Percentiles rank a stretch among this genome's conserved stretches.
Conservation (phyloP, 2,329 filamentous ascomycete genomes). For the Colletotrichum navitas region DNA sequence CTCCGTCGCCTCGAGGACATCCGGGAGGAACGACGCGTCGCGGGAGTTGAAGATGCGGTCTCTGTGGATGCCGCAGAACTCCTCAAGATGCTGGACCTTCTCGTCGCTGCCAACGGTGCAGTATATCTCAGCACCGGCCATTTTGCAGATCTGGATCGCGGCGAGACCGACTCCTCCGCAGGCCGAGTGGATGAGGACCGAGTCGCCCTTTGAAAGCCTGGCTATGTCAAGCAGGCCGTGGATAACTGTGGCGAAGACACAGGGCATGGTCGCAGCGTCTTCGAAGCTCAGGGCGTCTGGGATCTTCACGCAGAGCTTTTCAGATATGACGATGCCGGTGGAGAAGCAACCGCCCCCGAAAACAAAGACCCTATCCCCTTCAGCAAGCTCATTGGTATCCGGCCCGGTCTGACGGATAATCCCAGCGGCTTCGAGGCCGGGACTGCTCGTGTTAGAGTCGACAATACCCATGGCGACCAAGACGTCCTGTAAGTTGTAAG, state of each 20-base stretch:
- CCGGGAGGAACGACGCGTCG: constrained; percentile 48
- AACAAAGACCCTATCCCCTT: constrained; percentile 44
- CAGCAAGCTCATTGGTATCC: constrained; percentile 45
- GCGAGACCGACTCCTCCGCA: constrained; percentile 48
- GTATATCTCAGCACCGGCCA: constrained; percentile 52
- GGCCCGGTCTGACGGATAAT: constrained; percentile 49
- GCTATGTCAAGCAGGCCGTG: constrained; percentile 49
- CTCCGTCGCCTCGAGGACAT: constrained; percentile 44
- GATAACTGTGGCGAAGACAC: constrained; percentile 52
- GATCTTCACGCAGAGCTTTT: constrained; percentile 48
- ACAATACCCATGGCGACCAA: constrained; percentile 46
- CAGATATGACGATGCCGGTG: constrained; percentile 7
- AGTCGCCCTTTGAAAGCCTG: constrained; percentile 45
- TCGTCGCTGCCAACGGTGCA: constrained; percentile 50
- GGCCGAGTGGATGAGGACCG: constrained; percentile 48
- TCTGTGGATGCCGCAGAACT: constrained; percentile 46
- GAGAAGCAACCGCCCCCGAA: constrained; percentile 31
- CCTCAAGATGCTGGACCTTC: constrained; percentile 49
- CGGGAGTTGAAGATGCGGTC: constrained; percentile 50
- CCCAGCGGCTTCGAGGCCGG: constrained; percentile 50
- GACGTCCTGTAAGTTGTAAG: constrained; percentile 20
- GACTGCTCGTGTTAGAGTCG: constrained; percentile 20
- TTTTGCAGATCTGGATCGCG: constrained; percentile 47
- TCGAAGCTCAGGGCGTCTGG: constrained; percentile 52
- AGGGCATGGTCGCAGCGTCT: constrained; percentile 53